Base-by-base conservation (phyloP, 177 flowering plant genomes). In the Tripterygium wilfordii region DNA sequence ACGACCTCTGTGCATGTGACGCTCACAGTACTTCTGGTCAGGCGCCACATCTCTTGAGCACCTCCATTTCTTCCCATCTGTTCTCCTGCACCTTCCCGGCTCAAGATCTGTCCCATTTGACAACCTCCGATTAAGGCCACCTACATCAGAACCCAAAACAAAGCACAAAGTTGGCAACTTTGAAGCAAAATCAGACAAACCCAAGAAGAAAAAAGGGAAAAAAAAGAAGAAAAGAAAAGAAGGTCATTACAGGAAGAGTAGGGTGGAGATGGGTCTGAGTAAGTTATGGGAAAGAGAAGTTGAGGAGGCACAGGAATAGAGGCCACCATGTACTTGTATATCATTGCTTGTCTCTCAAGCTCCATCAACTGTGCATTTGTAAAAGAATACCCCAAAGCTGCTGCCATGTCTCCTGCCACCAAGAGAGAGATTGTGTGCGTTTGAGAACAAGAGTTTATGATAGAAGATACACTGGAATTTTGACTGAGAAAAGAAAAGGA, bases 61-160 rank as follows among this genome's bases (percentile, higher is more conserved):
- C 56, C 82, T 57, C 82, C 82, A 76, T 66, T 77, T 71, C 60
- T 77, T 71, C 10, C 80, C 78, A 49, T 78, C 80, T 3, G 80
- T 78, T 53, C 79, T 66, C 51, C 56, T 56, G 62, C 80, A 75
- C 53, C 83, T 58, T 30, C 76, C 68, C 14, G 74, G 68, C 54
- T 75, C 78, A 2, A 56, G 58, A 47, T 66, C 72, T 15, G 42
- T 33, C 2, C 46, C 44, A 5, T 35, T 41, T 22, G 49, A 42
- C 21, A 45, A 54, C 54, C 57, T 39, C 20, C 59, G 48, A 44
- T 51, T 54, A 26, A 58, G 22, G 31, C 44, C 49, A 32, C 23
- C 24, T 28, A 0, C 38, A 25, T 6, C 9, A 22, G 18, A 5
- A 29, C 18, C 4, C 20, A 36, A 35, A 25, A 52, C 5, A 8